Base-by-base conservation (phyloP, 2,329 filamentous ascomycete genomes). In the Fusarium sp. region DNA sequence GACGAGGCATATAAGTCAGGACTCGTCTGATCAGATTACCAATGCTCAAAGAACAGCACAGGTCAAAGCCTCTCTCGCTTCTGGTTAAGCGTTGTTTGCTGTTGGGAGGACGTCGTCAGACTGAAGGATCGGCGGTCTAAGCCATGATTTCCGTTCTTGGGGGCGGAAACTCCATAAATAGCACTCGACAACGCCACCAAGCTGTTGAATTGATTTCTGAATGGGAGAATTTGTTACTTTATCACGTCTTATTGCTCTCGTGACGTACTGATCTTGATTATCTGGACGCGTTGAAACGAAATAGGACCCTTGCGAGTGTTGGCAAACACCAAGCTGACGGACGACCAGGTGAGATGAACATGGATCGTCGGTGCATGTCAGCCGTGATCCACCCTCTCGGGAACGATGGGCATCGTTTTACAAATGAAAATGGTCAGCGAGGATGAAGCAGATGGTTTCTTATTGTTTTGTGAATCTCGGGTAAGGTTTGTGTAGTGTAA, bases 281-380 rank as follows among this genome's bases (percentile, higher is more conserved):
- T 44, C 18, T 23, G 9, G 18, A 14, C 38, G 40, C 6, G 40
- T 20, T 44, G 18, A 23, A 42, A 42, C 18, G 13, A 42, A 42
- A 38, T 11, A 55, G 5, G 16, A 33, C 10, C 38, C 36, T 34
- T 31, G 10, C 4, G 20, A 27, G n/a, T n/a, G 8, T 27, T 14
- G 14, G 23, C 14, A 13, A 29, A 27, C 50, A 29, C 27, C 23
- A 42, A 42, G 53, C 53, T 42, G 53, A 56, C 34, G 31, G 25
- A 34, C 27, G 51, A 55, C 33, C 10, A 23, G 11, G 38, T 14
- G 42, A 27, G n/a, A 31, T 42, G 36, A 29, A 27, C 42, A 65
- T 65, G 62, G 63, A 65, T 16, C 51, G 50, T 29, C 20, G n/a
- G 65, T 63, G 40, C 38, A 44, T 59, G 64, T 68, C 64, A 70